A percentile compares a stretch with the other conserved stretches of the same genome.
phyloP scores from a whole-genome alignment of 75 land plant species.

The Selaginella moellendorffii region DNA sequence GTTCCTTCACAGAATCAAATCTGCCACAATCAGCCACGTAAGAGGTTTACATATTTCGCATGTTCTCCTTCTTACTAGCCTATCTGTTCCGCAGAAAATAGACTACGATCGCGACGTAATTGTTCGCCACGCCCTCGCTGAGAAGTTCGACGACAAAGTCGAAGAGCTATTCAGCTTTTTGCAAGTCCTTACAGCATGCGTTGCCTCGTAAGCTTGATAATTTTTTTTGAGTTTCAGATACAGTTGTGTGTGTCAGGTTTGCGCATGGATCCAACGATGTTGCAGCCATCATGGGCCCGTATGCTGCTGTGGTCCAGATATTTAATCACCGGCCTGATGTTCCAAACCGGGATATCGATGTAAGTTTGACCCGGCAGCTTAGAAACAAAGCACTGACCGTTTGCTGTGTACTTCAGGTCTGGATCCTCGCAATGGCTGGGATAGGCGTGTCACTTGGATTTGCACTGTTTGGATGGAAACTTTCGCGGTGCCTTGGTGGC shows the following conservation, averaged over 20 bases:
- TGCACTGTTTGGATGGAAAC: slow-evolving; percentile 21
- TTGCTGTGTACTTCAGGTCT: slow-evolving; percentile 11
- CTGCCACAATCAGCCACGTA: slow-evolving; percentile 15
- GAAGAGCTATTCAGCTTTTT: slow-evolving; percentile 21
- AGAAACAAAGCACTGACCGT: no score
- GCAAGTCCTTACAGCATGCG: slow-evolving; percentile 16
- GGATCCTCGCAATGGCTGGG: slow-evolving; percentile 16
- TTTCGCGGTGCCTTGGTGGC: slow-evolving; percentile 16
- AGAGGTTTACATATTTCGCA: no score
- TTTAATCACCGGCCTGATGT: not conserved
- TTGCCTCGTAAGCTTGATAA: slow-evolving; percentile 12
- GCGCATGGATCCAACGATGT: slow-evolving; percentile 26
- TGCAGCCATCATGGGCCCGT: slow-evolving; percentile 10
- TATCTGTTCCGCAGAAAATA: slow-evolving; percentile 8
- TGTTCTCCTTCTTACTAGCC: not conserved
- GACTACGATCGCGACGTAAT: slow-evolving; percentile 11
- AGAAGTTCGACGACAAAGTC: slow-evolving; percentile 10
- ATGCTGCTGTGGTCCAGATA: slow-evolving; percentile 14
- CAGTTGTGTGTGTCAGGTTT: slow-evolving; percentile 11
- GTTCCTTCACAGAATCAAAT: not conserved
- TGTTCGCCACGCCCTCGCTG: slow-evolving; percentile 16
- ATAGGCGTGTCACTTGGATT: slow-evolving; percentile 17
- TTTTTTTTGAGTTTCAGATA: not conserved
- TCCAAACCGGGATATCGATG: not conserved
- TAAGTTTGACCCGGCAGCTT: no score